These are phyloP conservation scores for Hamamelis virginiana DNA, from an alignment of 164 flowering plant species.

Conservation along the genomic window DNA sequence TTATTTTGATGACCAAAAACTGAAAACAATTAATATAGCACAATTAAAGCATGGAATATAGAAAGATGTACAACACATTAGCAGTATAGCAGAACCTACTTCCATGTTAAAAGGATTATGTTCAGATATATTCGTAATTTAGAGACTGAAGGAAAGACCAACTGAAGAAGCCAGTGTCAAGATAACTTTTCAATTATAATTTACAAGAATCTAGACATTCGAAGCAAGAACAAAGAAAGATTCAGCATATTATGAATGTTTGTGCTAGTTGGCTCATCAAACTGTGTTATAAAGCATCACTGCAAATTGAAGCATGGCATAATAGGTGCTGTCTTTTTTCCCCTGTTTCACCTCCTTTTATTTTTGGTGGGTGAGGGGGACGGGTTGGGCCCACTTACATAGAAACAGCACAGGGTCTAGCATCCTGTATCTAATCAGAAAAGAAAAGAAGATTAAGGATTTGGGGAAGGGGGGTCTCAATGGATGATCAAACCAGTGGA, in stretches of 20 bases:
- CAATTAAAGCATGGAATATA: constrained; percentile 8
- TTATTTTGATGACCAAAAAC: constrained; percentile 86
- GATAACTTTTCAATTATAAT: neutral
- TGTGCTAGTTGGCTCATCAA: neutral
- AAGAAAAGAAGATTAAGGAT: too few species aligned
- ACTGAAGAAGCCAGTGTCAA: neutral
- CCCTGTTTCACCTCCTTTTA: too few species aligned
- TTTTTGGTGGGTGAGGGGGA: too few species aligned
- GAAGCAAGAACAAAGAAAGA: neutral
- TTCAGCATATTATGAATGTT: neutral
- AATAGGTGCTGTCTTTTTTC: too few species aligned
- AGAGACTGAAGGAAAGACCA: neutral
- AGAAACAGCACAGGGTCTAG: too few species aligned
- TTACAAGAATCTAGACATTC: neutral
- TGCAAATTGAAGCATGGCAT: neutral
- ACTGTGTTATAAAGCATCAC: neutral
- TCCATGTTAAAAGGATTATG: too few species aligned
- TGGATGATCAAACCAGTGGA: too few species aligned
- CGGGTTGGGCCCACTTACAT: too few species aligned
- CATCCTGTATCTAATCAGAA: too few species aligned
- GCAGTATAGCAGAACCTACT: neutral
- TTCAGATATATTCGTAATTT: neutral
- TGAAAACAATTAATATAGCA: constrained; percentile 27
- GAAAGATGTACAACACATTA: neutral
- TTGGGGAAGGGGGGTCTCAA: too few species aligned